Evolutionary conservation across 495 filamentous ascomycete species (phyloP), one percentile per base, ranked within the genome.

Genomic region (Xylaria castorea): DNA sequence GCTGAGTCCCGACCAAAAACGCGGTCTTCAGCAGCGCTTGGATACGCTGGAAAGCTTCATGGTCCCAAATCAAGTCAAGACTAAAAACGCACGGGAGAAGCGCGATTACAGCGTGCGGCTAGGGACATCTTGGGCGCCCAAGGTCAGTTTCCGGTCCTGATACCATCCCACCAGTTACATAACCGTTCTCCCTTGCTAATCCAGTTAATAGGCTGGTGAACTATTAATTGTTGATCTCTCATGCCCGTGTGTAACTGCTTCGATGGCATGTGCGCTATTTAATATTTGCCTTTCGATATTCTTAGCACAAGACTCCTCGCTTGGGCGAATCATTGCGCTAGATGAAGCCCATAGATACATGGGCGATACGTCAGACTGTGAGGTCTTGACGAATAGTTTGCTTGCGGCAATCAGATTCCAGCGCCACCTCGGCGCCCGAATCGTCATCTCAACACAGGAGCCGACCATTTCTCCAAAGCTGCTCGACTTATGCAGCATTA

Each of bases 371-470:
- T 55, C 75, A 5, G 81, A 83, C 64, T 85, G 66, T 78, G 81
- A 72, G 32, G 84, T 90, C 0, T 87, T 94, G 55, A 94, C 91
- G 0, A 85, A 92, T 36, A 86, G 85, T 1, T 81, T 95, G 5
- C 83, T 95, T 0, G 84, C 85, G 0, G 84, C 85, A 0, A 92
- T 95, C 75, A 86, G 92, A 5, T 84, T 89, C 53, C 92, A 95
- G 75, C 90, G 93, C 11, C 92, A 95, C 76, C 78, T 90, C 0
- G 92, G 84, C 5, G 83, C 87, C 0, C 86, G 92, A 1, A 82
- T 94, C 18, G 70, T 95, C 48, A 90, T 95, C 40, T 89, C 92
- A 0, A 95, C 93, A 0, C 92, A 96, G 75, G 93, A 95, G 73
- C 93, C 93, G 0, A 94, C 92, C 0, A 88, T 95, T 51, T 91